Evolutionary conservation across 768 basidiomycete species (phyloP).

Genomic region (Ramaria sp.): DNA sequence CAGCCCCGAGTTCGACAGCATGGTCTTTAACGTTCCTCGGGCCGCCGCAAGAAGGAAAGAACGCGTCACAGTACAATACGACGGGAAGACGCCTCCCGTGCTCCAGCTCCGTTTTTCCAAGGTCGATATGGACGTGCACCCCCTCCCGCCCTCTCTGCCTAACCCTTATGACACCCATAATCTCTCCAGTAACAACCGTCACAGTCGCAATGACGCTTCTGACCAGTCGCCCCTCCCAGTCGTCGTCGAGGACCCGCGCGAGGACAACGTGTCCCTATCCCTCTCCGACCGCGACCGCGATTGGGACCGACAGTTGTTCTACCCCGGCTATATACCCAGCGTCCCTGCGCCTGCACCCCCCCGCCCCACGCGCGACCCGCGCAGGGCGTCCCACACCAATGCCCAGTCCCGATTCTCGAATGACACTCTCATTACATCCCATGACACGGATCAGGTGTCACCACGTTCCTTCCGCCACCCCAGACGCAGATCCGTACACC

Average conservation of each 20-base stretch:
- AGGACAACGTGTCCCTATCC: not conserved
- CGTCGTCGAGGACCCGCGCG: not conserved
- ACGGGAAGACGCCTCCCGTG: conserved; percentile 34
- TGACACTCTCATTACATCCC: not conserved
- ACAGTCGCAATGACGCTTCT: conserved; percentile 14
- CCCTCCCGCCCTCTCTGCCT: conserved; percentile 23
- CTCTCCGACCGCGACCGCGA: not conserved
- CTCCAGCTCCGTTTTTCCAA: conserved; percentile 47
- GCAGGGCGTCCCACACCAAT: not conserved
- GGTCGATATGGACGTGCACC: conserved; percentile 26
- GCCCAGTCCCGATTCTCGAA: not conserved
- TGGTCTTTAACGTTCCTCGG: not conserved
- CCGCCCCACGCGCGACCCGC: not conserved
- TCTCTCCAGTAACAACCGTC: conserved; percentile 18
- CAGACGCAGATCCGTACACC: no score
- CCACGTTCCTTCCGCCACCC: not conserved
- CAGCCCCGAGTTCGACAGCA: not conserved
- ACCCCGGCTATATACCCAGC: no score
- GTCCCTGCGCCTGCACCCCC: not conserved
- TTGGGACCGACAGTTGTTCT: no score
- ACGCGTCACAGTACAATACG: conserved; percentile 41
- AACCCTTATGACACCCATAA: conserved; percentile 10
- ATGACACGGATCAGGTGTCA: not conserved
- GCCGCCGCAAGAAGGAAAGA: conserved; percentile 13
- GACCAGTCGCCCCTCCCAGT: no score